Percentiles rank a stretch among this genome's conserved stretches.
Conservation (phyloP, 2,329 filamentous ascomycete species). For the Alternaria postmessia region DNA sequence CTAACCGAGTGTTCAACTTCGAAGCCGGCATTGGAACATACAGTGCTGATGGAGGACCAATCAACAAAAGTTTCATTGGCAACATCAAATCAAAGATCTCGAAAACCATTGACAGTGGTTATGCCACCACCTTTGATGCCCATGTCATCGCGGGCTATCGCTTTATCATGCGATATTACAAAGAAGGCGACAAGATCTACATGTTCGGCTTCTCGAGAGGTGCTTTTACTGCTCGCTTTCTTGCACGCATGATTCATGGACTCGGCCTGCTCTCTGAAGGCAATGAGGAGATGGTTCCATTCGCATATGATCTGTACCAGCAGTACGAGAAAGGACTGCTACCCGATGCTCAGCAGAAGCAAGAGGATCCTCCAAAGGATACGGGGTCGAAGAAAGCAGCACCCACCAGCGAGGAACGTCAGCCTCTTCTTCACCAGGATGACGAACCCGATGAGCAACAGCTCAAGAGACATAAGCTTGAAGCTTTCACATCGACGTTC, state of each 20-base stretch:
- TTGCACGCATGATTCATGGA: constrained; percentile 34
- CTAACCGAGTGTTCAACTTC: too few relatives aligned
- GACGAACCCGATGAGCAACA: neutral
- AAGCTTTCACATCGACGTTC: constrained; percentile 55
- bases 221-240: constrained; percentile 47
- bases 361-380: accelerated
- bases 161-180: constrained; percentile 47
- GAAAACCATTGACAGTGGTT: constrained; percentile 21
- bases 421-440: too few relatives aligned
- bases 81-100: constrained; percentile 13
- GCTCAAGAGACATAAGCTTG: constrained; percentile 46
- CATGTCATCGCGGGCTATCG: constrained; percentile 39
- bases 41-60: constrained; percentile 1
- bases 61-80: neutral
- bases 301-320: constrained; percentile 28
- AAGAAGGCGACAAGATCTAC: constrained; percentile 42
- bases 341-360: too few relatives aligned
- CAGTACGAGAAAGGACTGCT: neutral
- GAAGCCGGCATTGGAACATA: constrained; percentile 23
- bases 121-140: constrained; percentile 13
- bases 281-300: constrained; percentile 31
- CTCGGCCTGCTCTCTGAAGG: constrained; percentile 33
- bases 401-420: too few relatives aligned
- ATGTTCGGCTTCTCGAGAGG: constrained; percentile 48
- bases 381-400: too few relatives aligned